Conservation (phyloP, 768 basidiomycete genomes). For the Russula earlei region DNA sequence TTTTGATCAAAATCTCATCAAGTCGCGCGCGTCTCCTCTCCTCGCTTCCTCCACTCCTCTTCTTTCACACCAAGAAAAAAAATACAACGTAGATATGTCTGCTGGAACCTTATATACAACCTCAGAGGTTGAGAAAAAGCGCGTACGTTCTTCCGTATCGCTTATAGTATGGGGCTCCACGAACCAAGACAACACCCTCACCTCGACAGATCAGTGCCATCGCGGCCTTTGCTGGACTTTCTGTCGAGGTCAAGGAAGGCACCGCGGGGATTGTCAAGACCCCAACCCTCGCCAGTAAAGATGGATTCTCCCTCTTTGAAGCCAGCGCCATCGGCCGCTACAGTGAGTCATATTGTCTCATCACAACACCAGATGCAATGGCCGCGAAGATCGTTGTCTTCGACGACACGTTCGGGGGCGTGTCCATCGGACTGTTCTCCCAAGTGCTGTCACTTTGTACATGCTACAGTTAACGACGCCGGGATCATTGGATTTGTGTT, state of each 20-base stretch:
- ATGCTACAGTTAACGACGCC: not conserved
- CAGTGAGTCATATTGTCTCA: slow-evolving; percentile 46
- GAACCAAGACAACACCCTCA: not conserved
- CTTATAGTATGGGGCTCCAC: no score
- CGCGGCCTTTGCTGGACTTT: slow-evolving; percentile 51
- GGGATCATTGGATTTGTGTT: not conserved
- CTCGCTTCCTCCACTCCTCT: slow-evolving; percentile 22
- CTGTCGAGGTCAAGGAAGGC: slow-evolving; percentile 40
- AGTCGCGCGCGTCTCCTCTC: slow-evolving; percentile 15
- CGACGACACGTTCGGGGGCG: not conserved
- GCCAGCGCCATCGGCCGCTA: slow-evolving; percentile 75
- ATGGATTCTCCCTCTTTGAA: slow-evolving; percentile 78
- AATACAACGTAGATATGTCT: slow-evolving; percentile 35
- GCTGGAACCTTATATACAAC: slow-evolving; percentile 56
- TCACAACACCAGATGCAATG: not conserved
- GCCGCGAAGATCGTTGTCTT: not conserved
- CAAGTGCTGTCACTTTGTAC: not conserved
- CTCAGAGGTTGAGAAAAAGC: slow-evolving; percentile 32
- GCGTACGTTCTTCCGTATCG: slow-evolving; percentile 33
- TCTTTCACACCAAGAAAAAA: slow-evolving; percentile 1
- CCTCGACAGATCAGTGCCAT: slow-evolving; percentile 38
- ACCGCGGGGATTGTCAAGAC: slow-evolving; percentile 71
- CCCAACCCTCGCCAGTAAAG: slow-evolving; percentile 66
- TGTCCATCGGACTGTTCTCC: not conserved
- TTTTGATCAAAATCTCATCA: slow-evolving; percentile 14